These are phyloP conservation scores for Erodium maritimum DNA, from an alignment of 345 rosid species.

Conservation along the genomic window DNA sequence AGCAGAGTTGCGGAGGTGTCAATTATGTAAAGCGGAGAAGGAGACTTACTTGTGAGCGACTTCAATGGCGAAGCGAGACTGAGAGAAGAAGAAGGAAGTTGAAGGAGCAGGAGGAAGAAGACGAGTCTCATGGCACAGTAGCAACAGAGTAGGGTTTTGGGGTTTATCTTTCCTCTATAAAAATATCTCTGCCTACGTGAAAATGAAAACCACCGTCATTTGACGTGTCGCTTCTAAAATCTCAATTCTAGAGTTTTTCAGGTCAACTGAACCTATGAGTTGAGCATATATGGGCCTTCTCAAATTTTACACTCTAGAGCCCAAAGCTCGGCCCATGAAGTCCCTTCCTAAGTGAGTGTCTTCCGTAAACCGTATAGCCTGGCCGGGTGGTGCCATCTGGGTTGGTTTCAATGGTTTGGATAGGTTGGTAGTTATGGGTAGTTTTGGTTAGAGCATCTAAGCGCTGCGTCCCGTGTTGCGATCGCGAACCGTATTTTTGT, in stretches of 20 bases:
- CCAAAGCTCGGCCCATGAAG: neutral
- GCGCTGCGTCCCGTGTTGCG: no score
- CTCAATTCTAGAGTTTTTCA: no score
- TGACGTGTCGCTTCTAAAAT: neutral
- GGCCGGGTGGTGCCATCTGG: no score
- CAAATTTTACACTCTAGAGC: neutral
- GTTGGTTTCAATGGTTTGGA: no score
- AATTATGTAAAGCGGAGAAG: neutral
- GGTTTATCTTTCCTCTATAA: conserved; percentile 30
- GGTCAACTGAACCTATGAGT: neutral
- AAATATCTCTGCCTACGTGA: neutral
- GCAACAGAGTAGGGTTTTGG: conserved; percentile 44
- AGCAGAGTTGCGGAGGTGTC: neutral
- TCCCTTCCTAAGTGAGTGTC: no score
- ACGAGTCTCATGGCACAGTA: conserved; percentile 9
- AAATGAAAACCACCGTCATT: neutral
- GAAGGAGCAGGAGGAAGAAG: conserved; percentile 8
- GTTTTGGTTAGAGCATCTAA: no score
- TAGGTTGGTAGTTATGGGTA: no score
- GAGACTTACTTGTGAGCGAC: conserved; percentile 1
- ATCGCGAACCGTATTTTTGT: no score
- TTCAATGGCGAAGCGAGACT: conserved; percentile 5
- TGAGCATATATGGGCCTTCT: neutral
- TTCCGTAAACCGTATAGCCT: no score
- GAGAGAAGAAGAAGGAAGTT: conserved; percentile 7